Evolutionary conservation across 2,329 filamentous ascomycete species (phyloP), one percentile per base, ranked within the genome.

Genomic region (Diplodia seriata): DNA sequence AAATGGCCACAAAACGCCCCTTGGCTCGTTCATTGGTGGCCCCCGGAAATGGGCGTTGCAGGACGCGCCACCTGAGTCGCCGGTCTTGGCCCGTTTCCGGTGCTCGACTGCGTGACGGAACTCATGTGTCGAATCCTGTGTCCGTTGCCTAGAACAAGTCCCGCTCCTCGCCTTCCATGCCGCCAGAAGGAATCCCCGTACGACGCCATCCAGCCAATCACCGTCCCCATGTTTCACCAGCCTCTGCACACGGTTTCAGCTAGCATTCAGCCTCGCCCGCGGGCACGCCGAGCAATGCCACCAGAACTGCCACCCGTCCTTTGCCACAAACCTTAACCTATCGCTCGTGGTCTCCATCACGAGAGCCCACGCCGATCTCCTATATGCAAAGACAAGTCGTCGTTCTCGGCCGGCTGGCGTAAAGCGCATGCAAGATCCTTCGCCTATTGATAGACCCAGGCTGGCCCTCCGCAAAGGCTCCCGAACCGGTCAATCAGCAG

Each of bases 311-410:
- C 15, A 38, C 54, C 31, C 54, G 9, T 23, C 50, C 26, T 59
- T 59, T 29, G 57, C 57, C 57, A 49, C 57, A 61, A 61, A 61
- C 57, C 40, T 49, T 49, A 61, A 49, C 23, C 57, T 12, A 12
- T n/a, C 20, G 31, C 33, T 9, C 54, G 23, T 33, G 9, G n/a
- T 5, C 36, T 8, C 55, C 11, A 61, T 50, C 57, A 61, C 57
- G 57, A 43, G 57, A n/a, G 57, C 18, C 47, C 7, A 26, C 40
- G 55, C 4, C 18, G 38, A 59, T 57, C n/a, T 31, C 36, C 20
- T 33, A 15, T 18, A 26, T 12, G 12, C 15, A 15, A 23, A 36
- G 56, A 31, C 36, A 12, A 23, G 9, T 33, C 36, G 18, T 38
- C 56, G 15, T 38, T 38, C 31, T 20, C 38, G 43, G 3, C 23